Base-by-base conservation (phyloP, 2,329 filamentous ascomycete species). In the Macrophomina tecta region DNA sequence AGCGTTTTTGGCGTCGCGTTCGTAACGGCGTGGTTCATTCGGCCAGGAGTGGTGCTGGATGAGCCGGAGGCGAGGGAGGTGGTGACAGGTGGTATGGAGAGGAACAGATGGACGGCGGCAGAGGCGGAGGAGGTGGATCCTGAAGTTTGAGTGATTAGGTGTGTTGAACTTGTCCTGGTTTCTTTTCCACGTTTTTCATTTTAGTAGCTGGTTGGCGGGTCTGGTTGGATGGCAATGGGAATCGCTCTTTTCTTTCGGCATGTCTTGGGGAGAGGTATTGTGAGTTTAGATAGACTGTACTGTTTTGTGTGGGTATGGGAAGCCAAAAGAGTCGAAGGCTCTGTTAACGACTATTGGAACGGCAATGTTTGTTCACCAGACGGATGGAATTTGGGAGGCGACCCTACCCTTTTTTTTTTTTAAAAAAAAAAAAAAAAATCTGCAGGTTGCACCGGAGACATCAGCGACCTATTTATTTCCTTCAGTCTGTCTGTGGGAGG, bases 1-100 rank as follows among this genome's bases (percentile, higher is more conserved):
- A 79, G 80, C 7, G 82, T 91, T 0, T 97, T 97, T 75, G 85
- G 81, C 1, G 30, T 89, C 8, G 89, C 89, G 0, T 84, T 94
- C 36, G 62, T 89, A 2, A 83, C 88, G 64, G 91, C 88, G 73
- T 90, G 90, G 77, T 86, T 93, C 64, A 83, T 98, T 32, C 86
- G 82, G 73, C 90, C 48, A 3, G 65, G 58, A 4, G n/a, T 67
- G 28, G 12, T 56, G 48, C 7, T 62, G 38, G 58, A 46, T 7
- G 55, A 66, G 56, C 3, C 8, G n/a, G 34, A 14, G 55, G 64
- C 18, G 8, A 45, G 34, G 64, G 53, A 66, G 36, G 34, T 36
- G 12, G 64, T 28, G 53, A 53, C 28, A 2, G 52, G 9, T 4
- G 34, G 3, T 30, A 52, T 16, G 23, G n/a, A 18, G 52, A 12